A percentile compares a stretch with the other conserved stretches of the same genome.
Conservation (phyloP, 2,329 filamentous ascomycete species). For the Trichoderma breve region DNA sequence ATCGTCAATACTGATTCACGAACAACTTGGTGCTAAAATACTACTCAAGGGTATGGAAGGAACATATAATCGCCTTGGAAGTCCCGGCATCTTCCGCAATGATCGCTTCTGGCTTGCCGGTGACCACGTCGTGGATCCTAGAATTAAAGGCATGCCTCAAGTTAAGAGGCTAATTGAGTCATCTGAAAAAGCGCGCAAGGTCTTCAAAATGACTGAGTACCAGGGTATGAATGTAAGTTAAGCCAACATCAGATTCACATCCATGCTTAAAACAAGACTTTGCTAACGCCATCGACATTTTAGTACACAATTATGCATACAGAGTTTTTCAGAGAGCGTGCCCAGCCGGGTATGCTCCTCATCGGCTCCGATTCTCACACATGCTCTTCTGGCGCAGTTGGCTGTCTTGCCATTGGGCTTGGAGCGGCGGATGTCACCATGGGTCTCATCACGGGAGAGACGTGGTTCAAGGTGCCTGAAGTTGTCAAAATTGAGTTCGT, state of each 20-base stretch:
- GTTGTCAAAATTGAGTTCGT: conserved; percentile 40
- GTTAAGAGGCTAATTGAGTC: conserved; percentile 38
- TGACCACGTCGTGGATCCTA: conserved; percentile 49
- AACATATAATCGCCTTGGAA: conserved; percentile 40
- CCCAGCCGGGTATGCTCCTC: conserved; percentile 43
- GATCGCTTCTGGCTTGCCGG: conserved; percentile 50
- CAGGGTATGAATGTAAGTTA: conserved; percentile 36
- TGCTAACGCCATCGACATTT: conserved; percentile 5
- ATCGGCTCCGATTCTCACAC: conserved; percentile 48
- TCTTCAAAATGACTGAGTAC: conserved; percentile 23
- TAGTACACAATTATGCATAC: conserved; percentile 44
- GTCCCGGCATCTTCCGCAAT: conserved; percentile 46
- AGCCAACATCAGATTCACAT: conserved; percentile 24
- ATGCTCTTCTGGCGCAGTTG: conserved; percentile 42
- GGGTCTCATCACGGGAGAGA: conserved; percentile 45
- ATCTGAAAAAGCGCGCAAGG: conserved; percentile 29
- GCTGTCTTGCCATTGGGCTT: conserved; percentile 43
- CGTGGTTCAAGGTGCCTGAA: conserved; percentile 47
- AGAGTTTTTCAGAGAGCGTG: conserved; percentile 44
- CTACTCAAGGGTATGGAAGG: conserved; percentile 36
- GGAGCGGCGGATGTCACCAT: conserved; percentile 46
- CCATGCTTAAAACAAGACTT: background rate
- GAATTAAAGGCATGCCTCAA: conserved; percentile 36
- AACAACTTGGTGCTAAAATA: background rate
- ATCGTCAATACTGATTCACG: background rate